Conservation (phyloP, 331 rosid genomes). For the Pyracantha coccinea region DNA sequence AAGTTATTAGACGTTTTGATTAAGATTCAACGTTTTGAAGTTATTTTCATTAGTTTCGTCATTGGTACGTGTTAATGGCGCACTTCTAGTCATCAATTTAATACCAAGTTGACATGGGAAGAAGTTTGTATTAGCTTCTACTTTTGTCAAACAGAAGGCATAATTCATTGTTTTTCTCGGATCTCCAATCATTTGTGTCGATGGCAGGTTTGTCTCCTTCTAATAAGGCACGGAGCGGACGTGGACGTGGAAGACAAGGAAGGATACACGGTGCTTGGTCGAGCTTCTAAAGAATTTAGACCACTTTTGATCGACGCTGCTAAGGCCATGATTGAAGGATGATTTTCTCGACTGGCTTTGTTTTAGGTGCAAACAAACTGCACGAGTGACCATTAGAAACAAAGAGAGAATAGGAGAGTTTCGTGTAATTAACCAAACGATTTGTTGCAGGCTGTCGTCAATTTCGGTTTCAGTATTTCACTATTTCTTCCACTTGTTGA, state of each 20-base stretch:
- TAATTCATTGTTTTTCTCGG: neutral
- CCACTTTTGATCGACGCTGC: slow-evolving; percentile 69
- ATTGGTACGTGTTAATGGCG: neutral
- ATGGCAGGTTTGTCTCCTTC: slow-evolving; percentile 64
- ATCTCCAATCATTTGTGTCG: neutral
- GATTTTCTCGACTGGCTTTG: neutral
- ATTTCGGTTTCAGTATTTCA: neutral
- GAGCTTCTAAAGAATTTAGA: slow-evolving; percentile 60
- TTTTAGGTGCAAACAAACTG: neutral
- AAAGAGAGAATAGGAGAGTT: neutral
- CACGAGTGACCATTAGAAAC: neutral
- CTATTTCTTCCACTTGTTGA: neutral
- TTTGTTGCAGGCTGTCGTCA: neutral
- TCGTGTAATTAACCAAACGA: neutral
- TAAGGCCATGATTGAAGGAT: slow-evolving; percentile 78
- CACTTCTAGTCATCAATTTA: neutral
- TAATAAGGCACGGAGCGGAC: slow-evolving; percentile 89
- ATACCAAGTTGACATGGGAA: neutral
- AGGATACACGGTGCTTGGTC: slow-evolving; percentile 94
- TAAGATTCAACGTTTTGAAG: too few species aligned
- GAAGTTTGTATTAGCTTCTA: neutral
- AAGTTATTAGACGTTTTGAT: too few species aligned
- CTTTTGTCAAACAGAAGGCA: neutral
- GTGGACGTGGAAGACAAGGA: slow-evolving; percentile 86
- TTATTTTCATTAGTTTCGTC: too few species aligned